phyloP scores from a whole-genome alignment of 2,329 filamentous ascomycete genomes.

The Drechslera avenae region DNA sequence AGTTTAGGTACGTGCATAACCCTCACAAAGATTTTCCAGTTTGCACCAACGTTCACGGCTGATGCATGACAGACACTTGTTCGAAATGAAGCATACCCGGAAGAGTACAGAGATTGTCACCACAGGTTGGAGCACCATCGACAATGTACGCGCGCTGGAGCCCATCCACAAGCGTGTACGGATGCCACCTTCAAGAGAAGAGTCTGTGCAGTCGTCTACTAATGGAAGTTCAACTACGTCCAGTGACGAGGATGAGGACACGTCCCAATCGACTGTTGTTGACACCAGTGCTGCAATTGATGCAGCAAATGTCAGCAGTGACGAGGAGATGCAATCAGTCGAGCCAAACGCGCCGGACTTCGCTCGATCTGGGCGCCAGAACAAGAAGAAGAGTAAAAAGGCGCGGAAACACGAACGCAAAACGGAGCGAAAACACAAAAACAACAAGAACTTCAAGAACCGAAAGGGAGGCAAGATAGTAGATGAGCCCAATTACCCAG shows the following conservation, averaged over 20 bases:
- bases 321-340: conserved; percentile 44
- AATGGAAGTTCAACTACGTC: conserved; percentile 35
- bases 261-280: conserved; percentile 26
- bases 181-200: conserved; percentile 36
- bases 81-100: conserved; percentile 72
- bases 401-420: conserved; percentile 37
- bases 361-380: conserved; percentile 35
- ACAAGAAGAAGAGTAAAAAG: conserved; percentile 44
- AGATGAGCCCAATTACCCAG: conserved; percentile 36
- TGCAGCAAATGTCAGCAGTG: conserved; percentile 42
- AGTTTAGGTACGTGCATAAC: conserved; percentile 47
- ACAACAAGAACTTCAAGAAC: conserved; percentile 43
- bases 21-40: neutral
- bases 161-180: conserved; percentile 57
- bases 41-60: neutral
- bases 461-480: conserved; percentile 37
- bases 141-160: conserved; percentile 64
- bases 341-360: conserved; percentile 27
- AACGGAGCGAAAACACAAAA: conserved; percentile 35
- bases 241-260: conserved; percentile 44
- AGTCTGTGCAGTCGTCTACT: conserved; percentile 42
- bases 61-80: conserved; percentile 56
- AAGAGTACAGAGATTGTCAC: conserved; percentile 64
- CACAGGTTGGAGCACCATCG: conserved; percentile 69
- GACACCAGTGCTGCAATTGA: conserved; percentile 37